Evolutionary conservation across 345 rosid genomes (phyloP), one percentile per base, ranked within the genome.

Genomic region (Trapa bicornis): DNA sequence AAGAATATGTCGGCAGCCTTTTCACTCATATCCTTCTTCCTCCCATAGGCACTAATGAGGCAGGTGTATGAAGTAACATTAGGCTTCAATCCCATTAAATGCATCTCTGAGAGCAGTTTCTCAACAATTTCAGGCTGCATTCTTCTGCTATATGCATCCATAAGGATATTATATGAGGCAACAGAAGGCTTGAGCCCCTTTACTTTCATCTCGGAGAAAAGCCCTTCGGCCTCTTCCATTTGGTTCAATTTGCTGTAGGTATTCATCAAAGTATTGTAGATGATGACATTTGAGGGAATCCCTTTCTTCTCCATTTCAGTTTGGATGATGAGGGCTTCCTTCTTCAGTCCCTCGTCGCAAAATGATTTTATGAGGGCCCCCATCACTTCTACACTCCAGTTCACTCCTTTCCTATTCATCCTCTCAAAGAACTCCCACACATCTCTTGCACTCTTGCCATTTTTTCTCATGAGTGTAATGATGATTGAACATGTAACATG

Each of bases 231-330:
- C 81, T 88, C 94, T 76, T 88, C 97, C 13, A 88, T 75, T 66
- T 75, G 87, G 74, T 85, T 80, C 50, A 86, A 84, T 74, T 88
- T 88, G 71, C 82, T 72, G 70, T 79, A 88, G 67, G 97, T 93
- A 78, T 88, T 87, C 90, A 93, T 93, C 65, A 90, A 69, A 12
- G 89, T 88, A 73, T 88, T 88, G 54, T 87, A 93, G 47, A 93
- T 80, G 4, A 84, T 69, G 41, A 86, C 80, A 32, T 90, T 85
- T 1, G 96, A 77, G 69, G 79, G 64, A 8, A 86, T 68, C 0
- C 97, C 98, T 82, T 79, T 81, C 86, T 81, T 90, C 81, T 83
- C 96, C 97, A 89, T 93, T 80, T 93, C 97, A 1, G 84, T 70
- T 73, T 81, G 89, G 65, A 93, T 76, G 65, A 88, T 82, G 67